Conservation (phyloP, 192 early-diverging fungal species). For the Cladochytrium replicatum region DNA sequence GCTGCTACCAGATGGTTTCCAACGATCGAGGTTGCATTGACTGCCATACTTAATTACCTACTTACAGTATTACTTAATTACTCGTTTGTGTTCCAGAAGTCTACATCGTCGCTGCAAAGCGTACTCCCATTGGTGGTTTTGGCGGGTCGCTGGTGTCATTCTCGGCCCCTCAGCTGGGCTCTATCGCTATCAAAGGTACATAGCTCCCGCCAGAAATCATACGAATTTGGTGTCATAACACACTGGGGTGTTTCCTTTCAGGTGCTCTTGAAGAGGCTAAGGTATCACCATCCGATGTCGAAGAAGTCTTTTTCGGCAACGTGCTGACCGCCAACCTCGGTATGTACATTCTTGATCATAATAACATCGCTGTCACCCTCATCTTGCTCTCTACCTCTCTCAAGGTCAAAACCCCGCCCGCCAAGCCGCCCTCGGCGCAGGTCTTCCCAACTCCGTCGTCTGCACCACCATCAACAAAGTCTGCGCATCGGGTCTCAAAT, state of each 20-base stretch:
- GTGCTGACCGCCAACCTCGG: slow-evolving; percentile 81
- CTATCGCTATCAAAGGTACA: slow-evolving; percentile 74
- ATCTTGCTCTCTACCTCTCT: not conserved
- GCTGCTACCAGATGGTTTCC: too few relatives aligned
- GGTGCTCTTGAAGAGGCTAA: slow-evolving; percentile 67
- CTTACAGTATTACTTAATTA: too few relatives aligned
- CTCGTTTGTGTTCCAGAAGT: too few relatives aligned
- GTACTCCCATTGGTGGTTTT: slow-evolving; percentile 89
- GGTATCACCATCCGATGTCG: slow-evolving; percentile 68
- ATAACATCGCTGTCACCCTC: not conserved
- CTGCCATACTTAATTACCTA: too few relatives aligned
- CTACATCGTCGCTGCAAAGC: slow-evolving; percentile 81
- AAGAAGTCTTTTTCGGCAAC: slow-evolving; percentile 95
- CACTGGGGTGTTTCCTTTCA: slow-evolving; percentile 48
- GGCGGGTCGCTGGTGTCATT: slow-evolving; percentile 79
- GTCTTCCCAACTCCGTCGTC: slow-evolving; percentile 67
- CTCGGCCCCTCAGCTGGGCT: slow-evolving; percentile 74
- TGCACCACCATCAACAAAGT: slow-evolving; percentile 98
- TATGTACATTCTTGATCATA: not conserved
- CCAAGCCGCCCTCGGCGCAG: slow-evolving; percentile 85
- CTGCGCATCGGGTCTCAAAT: slow-evolving; percentile 96
- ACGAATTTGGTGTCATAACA: not conserved
- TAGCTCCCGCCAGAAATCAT: not conserved
- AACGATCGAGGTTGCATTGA: too few relatives aligned
- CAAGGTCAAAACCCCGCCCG: slow-evolving; percentile 83